Percentiles rank a stretch among this genome's conserved stretches.
phyloP scores from a whole-genome alignment of 371 early-diverging fungal genomes.

The Apophysomyces elegans region DNA sequence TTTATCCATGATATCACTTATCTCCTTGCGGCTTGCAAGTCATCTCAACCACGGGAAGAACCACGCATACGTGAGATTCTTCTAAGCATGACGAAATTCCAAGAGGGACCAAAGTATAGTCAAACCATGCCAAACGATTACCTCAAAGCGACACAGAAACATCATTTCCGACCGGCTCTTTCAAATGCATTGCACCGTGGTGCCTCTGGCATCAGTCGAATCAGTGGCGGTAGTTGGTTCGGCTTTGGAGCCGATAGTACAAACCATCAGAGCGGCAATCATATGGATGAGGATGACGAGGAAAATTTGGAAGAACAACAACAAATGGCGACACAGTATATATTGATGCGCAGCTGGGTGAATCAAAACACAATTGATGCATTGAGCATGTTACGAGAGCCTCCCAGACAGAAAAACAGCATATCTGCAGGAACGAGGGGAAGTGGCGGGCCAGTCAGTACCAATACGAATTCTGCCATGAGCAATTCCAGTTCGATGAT shows the following conservation, averaged over 20 bases:
- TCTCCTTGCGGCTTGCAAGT: constrained; percentile 68
- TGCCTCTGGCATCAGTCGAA: constrained; percentile 53
- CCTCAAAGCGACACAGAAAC: constrained; percentile 60
- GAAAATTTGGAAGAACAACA: constrained; percentile 35
- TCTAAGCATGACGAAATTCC: constrained; percentile 57
- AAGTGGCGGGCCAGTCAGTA: constrained; percentile 22
- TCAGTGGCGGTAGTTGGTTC: constrained; percentile 51
- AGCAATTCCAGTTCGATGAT: constrained; percentile 29
- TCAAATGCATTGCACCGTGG: constrained; percentile 59
- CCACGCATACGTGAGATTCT: constrained; percentile 58
- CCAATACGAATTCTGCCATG: constrained; percentile 23
- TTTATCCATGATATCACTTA: constrained; percentile 84
- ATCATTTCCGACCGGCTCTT: constrained; percentile 58
- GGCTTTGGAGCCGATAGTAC: constrained; percentile 22
- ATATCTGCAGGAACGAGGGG: not conserved
- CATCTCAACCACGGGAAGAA: constrained; percentile 51
- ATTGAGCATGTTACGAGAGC: constrained; percentile 65
- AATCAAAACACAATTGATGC: constrained; percentile 73
- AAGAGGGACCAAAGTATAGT: constrained; percentile 66
- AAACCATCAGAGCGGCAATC: constrained; percentile 9
- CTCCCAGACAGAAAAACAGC: constrained; percentile 52
- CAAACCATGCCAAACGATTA: constrained; percentile 54
- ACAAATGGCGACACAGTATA: constrained; percentile 63
- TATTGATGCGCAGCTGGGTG: constrained; percentile 51
- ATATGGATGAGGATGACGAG: constrained; percentile 17